These are phyloP conservation scores for Didymella sp. DNA, from an alignment of 2,329 filamentous ascomycete genomes.

Conservation along the genomic window DNA sequence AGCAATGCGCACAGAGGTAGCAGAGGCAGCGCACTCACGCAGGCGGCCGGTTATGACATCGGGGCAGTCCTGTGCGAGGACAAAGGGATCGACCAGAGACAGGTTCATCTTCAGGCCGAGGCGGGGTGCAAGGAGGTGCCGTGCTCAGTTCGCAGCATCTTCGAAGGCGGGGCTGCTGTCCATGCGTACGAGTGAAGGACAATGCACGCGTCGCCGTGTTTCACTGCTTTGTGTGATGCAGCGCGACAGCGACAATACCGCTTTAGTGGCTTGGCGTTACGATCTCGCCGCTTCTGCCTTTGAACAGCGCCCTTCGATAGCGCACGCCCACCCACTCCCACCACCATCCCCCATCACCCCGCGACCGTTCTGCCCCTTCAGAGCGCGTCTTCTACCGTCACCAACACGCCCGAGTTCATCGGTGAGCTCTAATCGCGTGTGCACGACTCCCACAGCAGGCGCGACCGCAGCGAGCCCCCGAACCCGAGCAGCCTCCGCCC, in stretches of 20 bases:
- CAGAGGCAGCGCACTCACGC: conserved; percentile 59
- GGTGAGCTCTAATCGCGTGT: conserved; percentile 36
- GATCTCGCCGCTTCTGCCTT: conserved; percentile 19
- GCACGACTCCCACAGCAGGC: conserved; percentile 32
- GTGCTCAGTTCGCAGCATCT: conserved; percentile 32
- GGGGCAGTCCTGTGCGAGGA: conserved; percentile 82
- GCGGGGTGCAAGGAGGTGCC: conserved; percentile 19
- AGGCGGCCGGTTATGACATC: conserved; percentile 89
- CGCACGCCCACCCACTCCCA: conserved; percentile 35
- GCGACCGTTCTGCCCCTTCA: conserved; percentile 40
- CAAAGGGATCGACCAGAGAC: conserved; percentile 73
- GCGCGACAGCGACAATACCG: neutral
- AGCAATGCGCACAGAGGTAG: conserved; percentile 16
- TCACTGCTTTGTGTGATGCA: conserved; percentile 7
- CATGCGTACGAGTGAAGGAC: conserved; percentile 11
- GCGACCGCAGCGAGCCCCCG: conserved; percentile 39
- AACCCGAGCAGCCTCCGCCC: conserved; percentile 41
- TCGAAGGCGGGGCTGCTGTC: conserved; percentile 23
- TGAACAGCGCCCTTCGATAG: conserved; percentile 21
- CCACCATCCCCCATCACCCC: conserved; percentile 39
- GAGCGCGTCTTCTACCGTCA: conserved; percentile 44
- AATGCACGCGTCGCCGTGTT: conserved; percentile 9
- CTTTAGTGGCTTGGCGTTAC: conserved; percentile 13
- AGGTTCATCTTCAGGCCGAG: conserved; percentile 67
- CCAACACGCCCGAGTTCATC: conserved; percentile 34